Evolutionary conservation across 306 rosid genomes (phyloP).

Genomic region (Styphnolobium japonicum): DNA sequence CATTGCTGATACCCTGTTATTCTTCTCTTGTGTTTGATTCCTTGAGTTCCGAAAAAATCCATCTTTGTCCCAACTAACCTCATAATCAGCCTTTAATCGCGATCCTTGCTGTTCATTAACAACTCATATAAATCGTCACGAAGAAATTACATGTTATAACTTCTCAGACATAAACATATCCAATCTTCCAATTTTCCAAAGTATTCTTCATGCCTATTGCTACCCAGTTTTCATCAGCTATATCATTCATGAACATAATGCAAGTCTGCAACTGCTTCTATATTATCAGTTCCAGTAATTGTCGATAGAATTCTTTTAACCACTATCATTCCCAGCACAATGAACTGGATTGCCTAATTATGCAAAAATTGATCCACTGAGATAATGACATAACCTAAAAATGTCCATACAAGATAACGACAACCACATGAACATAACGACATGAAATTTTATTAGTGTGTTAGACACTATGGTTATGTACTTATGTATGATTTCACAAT

Average conservation of each 20-base stretch:
- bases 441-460: background rate
- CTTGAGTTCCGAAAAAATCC: constrained; percentile 50
- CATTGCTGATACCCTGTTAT: constrained; percentile 25
- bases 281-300: constrained; percentile 7
- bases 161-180: background rate
- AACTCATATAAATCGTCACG: constrained; percentile 9
- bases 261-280: background rate
- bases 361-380: background rate
- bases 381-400: background rate
- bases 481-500: background rate
- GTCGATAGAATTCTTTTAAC: background rate
- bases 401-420: background rate
- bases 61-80: constrained; percentile 82
- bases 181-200: constrained; percentile 12
- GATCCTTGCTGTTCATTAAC: constrained; percentile 73
- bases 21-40: constrained; percentile 45
- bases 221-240: background rate
- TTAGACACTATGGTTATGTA: background rate
- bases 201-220: constrained; percentile 3
- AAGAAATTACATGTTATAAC: background rate
- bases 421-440: background rate
- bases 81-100: constrained; percentile 74
- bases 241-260: background rate
- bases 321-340: background rate
- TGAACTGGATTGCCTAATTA: background rate